Percentiles rank a stretch among this genome's conserved stretches.
Conservation (phyloP, 176 grass and related monocot genomes). For the Cymbopogon citratus region DNA sequence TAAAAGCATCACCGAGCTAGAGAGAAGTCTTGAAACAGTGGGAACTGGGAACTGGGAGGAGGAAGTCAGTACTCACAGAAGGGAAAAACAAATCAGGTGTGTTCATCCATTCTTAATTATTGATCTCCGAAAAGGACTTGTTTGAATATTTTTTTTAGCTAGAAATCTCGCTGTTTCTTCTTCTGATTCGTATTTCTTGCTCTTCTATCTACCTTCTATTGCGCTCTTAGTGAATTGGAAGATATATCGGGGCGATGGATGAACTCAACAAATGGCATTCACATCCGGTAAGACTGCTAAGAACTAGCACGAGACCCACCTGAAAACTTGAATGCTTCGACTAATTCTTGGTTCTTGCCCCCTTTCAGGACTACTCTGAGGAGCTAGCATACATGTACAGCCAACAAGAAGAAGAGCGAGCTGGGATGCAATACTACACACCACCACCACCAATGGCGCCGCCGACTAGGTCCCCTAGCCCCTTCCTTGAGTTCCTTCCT, state of each 20-base stretch:
- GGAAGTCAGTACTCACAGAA: background rate
- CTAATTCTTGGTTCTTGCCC: background rate
- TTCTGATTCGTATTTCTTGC: background rate
- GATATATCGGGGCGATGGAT: conserved; percentile 26
- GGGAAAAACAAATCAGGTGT: background rate
- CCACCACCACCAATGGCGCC: no score
- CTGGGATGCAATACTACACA: conserved; percentile 22
- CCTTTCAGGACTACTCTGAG: conserved; percentile 31
- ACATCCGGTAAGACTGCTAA: conserved; percentile 16
- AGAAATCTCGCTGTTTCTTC: background rate
- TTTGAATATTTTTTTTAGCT: background rate
- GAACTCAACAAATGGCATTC: conserved; percentile 35
- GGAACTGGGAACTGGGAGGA: background rate
- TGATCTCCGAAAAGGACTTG: background rate
- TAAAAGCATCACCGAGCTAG: background rate
- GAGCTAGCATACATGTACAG: conserved; percentile 33
- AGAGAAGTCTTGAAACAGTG: background rate
- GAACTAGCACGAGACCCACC: background rate
- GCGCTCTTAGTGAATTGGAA: background rate
- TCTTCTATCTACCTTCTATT: background rate
- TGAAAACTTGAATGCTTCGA: background rate
- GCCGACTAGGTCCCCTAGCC: background rate
- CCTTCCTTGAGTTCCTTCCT: background rate
- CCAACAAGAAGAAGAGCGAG: conserved; percentile 10
- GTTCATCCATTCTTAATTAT: background rate